Evolutionary conservation across 345 rosid species (phyloP).

Genomic region (Aquilaria sinensis): DNA sequence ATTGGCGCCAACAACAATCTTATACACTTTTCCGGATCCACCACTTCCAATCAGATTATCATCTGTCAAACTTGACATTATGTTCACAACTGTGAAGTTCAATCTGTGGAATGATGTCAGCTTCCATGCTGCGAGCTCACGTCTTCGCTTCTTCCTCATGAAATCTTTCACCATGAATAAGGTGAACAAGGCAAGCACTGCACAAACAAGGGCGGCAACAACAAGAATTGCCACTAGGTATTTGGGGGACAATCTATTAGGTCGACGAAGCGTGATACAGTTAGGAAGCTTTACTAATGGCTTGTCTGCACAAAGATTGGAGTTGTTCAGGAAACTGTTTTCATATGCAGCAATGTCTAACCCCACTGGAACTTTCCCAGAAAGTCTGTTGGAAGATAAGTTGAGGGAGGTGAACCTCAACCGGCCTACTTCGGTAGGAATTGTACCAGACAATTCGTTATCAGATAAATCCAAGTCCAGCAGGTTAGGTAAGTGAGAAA

Average conservation of each 20-base stretch:
- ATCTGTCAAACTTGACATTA: slow-evolving; percentile 62
- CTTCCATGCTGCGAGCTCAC: slow-evolving; percentile 57
- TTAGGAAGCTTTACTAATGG: slow-evolving; percentile 48
- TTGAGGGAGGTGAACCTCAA: slow-evolving; percentile 39
- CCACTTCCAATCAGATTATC: slow-evolving; percentile 82
- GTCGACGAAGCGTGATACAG: slow-evolving; percentile 24
- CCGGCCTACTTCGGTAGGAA: slow-evolving; percentile 52
- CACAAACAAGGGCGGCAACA: slow-evolving; percentile 29
- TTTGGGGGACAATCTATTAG: slow-evolving; percentile 36
- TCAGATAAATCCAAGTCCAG: slow-evolving; percentile 55
- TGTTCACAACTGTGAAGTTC: slow-evolving; percentile 53
- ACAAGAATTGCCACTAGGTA: slow-evolving; percentile 37
- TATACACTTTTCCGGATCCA: slow-evolving; percentile 86
- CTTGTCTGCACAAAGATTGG: slow-evolving; percentile 48
- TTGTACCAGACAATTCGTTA: slow-evolving; percentile 62
- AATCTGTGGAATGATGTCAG: slow-evolving; percentile 72
- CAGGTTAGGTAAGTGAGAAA: slow-evolving; percentile 55
- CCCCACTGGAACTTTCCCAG: slow-evolving; percentile 51
- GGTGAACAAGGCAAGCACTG: slow-evolving; percentile 22
- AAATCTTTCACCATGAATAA: slow-evolving; percentile 41
- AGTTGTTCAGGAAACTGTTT: slow-evolving; percentile 62
- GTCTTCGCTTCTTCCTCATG: slow-evolving; percentile 31
- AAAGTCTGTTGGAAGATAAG: slow-evolving; percentile 64
- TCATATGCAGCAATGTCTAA: slow-evolving; percentile 60
- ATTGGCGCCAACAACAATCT: slow-evolving; percentile 24